phyloP scores from a whole-genome alignment of 2,329 filamentous ascomycete species.

The Alternaria brassicae region DNA sequence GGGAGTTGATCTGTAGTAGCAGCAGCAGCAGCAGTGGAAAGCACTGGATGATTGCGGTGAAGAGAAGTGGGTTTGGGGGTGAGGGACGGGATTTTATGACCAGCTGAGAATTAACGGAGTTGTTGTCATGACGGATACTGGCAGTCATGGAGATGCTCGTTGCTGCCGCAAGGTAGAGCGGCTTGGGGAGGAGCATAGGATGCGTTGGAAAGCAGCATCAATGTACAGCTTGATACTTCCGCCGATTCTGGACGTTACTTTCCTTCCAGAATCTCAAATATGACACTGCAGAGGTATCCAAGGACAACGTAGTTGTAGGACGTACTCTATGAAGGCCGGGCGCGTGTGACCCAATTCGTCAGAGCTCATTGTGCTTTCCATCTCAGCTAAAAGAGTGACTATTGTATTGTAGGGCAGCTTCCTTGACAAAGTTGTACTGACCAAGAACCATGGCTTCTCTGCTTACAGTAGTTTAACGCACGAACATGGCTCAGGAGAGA shows the following conservation, averaged over 20 bases:
- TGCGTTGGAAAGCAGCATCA: neutral
- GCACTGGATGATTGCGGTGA: conserved; percentile 19
- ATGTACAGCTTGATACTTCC: too few species aligned
- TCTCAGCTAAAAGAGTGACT: neutral
- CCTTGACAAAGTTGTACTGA: neutral
- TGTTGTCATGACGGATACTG: conserved; percentile 12
- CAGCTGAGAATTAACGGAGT: neutral
- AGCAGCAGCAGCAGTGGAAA: conserved; percentile 17
- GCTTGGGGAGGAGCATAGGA: neutral
- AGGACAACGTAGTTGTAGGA: neutral
- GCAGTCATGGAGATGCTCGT: conserved; percentile 4
- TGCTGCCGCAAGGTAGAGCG: neutral
- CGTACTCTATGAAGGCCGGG: neutral
- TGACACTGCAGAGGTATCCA: neutral
- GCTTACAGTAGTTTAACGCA: neutral
- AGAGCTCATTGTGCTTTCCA: neutral
- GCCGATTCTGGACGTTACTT: neutral
- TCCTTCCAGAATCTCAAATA: neutral
- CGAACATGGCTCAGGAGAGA: neutral
- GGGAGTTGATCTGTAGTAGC: conserved; percentile 12
- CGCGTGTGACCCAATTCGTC: neutral
- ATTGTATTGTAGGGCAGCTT: neutral
- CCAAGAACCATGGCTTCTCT: neutral
- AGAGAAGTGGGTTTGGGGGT: conserved; percentile 15
- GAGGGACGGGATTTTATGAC: conserved; percentile 6